Percentiles rank a stretch among this genome's conserved stretches.
Evolutionary conservation across 2,329 filamentous ascomycete genomes (phyloP).

Genomic region (Ceratocystis destructans): DNA sequence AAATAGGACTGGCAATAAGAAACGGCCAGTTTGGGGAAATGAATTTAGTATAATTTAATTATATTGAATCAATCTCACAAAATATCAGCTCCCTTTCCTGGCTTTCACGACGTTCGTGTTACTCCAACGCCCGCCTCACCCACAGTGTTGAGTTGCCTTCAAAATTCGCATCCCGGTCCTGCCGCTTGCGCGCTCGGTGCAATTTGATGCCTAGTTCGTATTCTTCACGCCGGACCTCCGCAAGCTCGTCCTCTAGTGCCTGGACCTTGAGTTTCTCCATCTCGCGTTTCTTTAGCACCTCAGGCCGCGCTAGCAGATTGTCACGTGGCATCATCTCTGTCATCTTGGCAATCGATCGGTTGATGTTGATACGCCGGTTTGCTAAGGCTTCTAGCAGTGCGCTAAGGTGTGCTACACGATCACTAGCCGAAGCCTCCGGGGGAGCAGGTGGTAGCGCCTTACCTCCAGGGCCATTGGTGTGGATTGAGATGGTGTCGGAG

Average conservation of each 20-base stretch:
- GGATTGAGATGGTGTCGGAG: conserved; percentile 18
- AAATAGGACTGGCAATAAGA: too few species aligned
- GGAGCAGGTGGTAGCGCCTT: conserved; percentile 51
- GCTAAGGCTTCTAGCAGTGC: conserved; percentile 50
- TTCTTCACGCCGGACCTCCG: conserved; percentile 61
- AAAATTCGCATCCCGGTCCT: conserved; percentile 51
- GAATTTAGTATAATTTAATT: too few species aligned
- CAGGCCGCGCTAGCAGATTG: conserved; percentile 50
- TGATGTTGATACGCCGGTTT: conserved; percentile 57
- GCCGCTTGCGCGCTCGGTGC: conserved; percentile 59
- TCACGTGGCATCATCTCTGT: conserved; percentile 64
- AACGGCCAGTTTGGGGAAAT: too few species aligned
- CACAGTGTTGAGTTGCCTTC: conserved; percentile 54
- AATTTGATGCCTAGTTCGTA: conserved; percentile 66
- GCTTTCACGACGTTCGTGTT: neutral
- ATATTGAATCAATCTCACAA: neutral
- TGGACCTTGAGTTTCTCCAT: conserved; percentile 52
- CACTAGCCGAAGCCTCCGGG: conserved; percentile 43
- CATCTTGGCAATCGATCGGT: conserved; percentile 60
- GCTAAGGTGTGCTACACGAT: conserved; percentile 53
- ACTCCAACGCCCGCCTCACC: conserved; percentile 50
- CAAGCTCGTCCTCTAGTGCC: conserved; percentile 49
- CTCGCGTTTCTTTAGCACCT: conserved; percentile 45
- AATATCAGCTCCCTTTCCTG: neutral
- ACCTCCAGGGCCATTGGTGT: conserved; percentile 23